Base-by-base conservation (phyloP, 257 asterid species). In the Solanum sejunctum region DNA sequence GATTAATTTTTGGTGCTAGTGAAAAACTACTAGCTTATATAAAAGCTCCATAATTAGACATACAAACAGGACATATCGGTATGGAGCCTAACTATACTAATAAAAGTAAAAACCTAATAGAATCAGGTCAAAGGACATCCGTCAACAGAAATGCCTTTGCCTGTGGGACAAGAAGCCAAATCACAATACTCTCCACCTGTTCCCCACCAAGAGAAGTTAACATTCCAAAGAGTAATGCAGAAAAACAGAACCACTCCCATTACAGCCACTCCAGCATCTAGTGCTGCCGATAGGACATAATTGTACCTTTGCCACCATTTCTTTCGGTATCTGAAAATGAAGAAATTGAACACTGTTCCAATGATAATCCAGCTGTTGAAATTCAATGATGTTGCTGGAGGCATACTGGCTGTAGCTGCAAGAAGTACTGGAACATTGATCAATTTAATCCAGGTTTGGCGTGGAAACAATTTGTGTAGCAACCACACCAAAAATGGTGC, bases 231-330 rank as follows among this genome's bases (percentile, higher is more conserved):
- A 2, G 88, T 89, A 1, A 92, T 69, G 0, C 85, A 41, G 84
- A 95, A 88, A 51, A 86, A 94, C 60, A 95, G 18, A 3, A 88
- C 66, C 61, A 93, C 95, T 3, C 88, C 94, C 99, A 93, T 93
- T 86, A 94, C 94, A 1, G 99, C 98, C 61, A 92, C 1, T 5
- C 98, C 98, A 0, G 97, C 97, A 78, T 95, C 98, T 89, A 95
- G 4, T 1, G 93, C 98, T 1, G 98, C 97, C 1, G 95, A 92
- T 0, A 95, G 88, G 0, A 95, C 89, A 20, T 95, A 94, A 67
- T 93, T 94, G 83, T 95, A 91, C 85, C 89, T 92, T 85, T 84
- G 88, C 98, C 98, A 95, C 98, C 98, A 95, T 18, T 71, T 86
- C 90, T 91, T 92, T n/a, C 92, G 54, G 85, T 91, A 91, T 83